Base-by-base conservation (phyloP, 352 stramenopile genomes). In the Pythium brachiatum region DNA sequence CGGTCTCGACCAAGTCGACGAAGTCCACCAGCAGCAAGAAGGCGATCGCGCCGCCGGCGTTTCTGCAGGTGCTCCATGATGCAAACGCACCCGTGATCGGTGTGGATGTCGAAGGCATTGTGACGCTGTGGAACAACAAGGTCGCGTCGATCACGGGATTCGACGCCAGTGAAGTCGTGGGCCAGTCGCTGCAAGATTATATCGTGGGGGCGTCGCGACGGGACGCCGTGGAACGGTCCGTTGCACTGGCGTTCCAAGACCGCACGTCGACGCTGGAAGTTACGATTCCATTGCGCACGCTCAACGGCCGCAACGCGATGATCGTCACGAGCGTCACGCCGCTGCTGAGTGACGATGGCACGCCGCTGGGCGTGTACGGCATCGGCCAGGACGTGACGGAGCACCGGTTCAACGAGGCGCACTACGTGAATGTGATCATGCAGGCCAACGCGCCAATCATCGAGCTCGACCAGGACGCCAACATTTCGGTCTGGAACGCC, bases 371-470 rank as follows among this genome's bases (percentile, higher is more conserved):
- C n/a, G 71, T 85, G 18, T 86, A 85, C 43, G 79, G 77, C 57
- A 81, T 88, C 25, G 77, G 79, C 4, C 69, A 82, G 50, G 79
- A 88, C 43, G 73, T 86, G 48, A 86, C 79, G 25, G 67, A 86
- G 66, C 75, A 72, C 57, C 68, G 70, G 26, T 73, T 83, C 18
- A 74, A 85, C 41, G 76, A 88, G 60, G 70, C 73, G 36, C 78
- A 92, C 62, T 88, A 89, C 39, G 75, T 74, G 5, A 70, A 75
- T 3, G 77, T 94, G 16, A 84, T 94, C 69, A 89, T 89, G 70
- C 79, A 86, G 47, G 83, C 83, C 13, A 92, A 92, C 58, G 76
- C 80, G 50, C 78, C 83, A 2, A 92, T 92, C 27, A 87, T 94
- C 57, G 85, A 89, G 57, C 70, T 92, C 34, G 83, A 94, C 62